Conservation (phyloP, 1,139 yeast genomes). For the Candida sp. region DNA sequence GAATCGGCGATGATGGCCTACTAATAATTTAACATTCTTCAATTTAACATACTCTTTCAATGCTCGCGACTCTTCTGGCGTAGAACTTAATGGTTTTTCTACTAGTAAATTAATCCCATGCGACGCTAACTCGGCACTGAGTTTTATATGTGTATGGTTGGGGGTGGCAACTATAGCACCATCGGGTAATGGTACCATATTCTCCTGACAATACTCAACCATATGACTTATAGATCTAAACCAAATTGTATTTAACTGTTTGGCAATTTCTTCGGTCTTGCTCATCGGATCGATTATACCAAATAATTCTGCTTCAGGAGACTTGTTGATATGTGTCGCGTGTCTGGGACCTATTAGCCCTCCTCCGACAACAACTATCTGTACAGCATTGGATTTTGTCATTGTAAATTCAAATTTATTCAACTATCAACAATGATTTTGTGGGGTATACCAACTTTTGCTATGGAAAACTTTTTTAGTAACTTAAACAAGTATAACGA, state of each 20-base stretch:
- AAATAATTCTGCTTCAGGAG: slow-evolving; percentile 24
- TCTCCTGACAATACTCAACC: slow-evolving; percentile 22
- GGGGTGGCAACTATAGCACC: slow-evolving; percentile 46
- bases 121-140: slow-evolving; percentile 31
- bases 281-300: slow-evolving; percentile 36
- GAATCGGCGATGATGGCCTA: slow-evolving; percentile 45
- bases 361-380: slow-evolving; percentile 32
- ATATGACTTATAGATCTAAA: slow-evolving; percentile 24
- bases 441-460: neutral
- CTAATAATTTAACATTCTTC: slow-evolving; percentile 27
- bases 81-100: slow-evolving; percentile 42
- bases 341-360: slow-evolving; percentile 44
- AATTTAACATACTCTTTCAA: slow-evolving; percentile 23
- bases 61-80: slow-evolving; percentile 31
- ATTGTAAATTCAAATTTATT: neutral
- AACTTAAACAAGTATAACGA: neutral
- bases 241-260: slow-evolving; percentile 19
- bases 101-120: slow-evolving; percentile 35
- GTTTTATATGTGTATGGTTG: slow-evolving; percentile 35
- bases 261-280: slow-evolving; percentile 20
- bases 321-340: slow-evolving; percentile 26
- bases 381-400: slow-evolving; percentile 8
- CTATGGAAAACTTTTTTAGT: neutral
- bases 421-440: neutral
- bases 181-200: slow-evolving; percentile 25